Conservation (phyloP, 1,139 yeast species). For the Pichia sp. region DNA sequence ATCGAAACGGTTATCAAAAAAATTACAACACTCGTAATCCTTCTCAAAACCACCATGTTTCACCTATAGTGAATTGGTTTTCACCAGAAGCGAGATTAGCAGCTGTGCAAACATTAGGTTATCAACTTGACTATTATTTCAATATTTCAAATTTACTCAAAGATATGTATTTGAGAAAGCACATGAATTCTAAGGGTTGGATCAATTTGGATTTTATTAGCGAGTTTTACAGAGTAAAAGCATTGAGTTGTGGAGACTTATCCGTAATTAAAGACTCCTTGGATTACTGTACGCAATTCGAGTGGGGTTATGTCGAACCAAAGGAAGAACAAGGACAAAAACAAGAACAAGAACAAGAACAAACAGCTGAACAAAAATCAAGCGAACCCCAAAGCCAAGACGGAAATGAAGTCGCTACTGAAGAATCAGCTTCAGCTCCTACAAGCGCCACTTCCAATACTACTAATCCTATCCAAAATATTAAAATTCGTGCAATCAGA, state of each 20-base stretch:
- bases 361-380: background rate
- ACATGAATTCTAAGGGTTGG: conserved; percentile 74
- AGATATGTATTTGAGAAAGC: conserved; percentile 69
- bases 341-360: conserved; percentile 6
- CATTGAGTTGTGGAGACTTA: conserved; percentile 43
- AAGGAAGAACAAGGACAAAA: background rate
- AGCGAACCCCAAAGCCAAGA: background rate
- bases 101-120: conserved; percentile 21
- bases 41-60: background rate
- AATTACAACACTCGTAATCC: conserved; percentile 1
- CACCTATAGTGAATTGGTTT: conserved; percentile 7
- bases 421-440: conserved; percentile 6
- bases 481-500: conserved; percentile 35
- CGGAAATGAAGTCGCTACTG: conserved; percentile 5
- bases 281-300: conserved; percentile 33
- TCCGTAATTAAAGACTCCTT: conserved; percentile 39
- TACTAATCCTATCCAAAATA: conserved; percentile 6
- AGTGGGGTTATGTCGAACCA: conserved; percentile 26
- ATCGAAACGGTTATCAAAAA: background rate
- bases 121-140: conserved; percentile 84
- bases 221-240: conserved; percentile 65
- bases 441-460: background rate
- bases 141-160: conserved; percentile 79
- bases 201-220: conserved; percentile 57
- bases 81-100: conserved; percentile 7